Conservation (phyloP, 495 filamentous ascomycete genomes). For the Lindgomyces ingoldianus region DNA sequence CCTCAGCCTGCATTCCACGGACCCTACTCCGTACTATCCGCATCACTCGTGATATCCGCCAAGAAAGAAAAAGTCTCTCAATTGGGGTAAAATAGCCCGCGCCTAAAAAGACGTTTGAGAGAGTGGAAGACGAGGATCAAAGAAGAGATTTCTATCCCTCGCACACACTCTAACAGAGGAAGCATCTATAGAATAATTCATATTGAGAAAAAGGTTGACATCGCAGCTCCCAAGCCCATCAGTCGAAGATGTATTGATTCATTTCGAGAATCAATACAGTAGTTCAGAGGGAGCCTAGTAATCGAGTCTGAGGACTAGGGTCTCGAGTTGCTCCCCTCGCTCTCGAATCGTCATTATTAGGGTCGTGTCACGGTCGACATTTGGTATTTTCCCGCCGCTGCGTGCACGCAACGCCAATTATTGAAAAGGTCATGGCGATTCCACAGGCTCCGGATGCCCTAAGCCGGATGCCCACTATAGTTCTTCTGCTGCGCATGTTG, state of each 20-base stretch:
- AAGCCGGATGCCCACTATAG: constrained; percentile 4
- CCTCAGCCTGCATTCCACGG: too few species aligned
- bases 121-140: too few species aligned
- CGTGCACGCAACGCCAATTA: not conserved
- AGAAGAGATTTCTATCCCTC: too few species aligned
- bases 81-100: too few species aligned
- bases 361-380: not conserved
- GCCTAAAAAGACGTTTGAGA: too few species aligned
- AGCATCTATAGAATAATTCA: too few species aligned
- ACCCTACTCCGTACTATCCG: too few species aligned
- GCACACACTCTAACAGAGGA: too few species aligned
- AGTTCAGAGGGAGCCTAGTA: not conserved
- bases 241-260: not conserved
- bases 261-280: not conserved
- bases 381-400: not conserved
- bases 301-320: not conserved
- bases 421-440: not conserved
- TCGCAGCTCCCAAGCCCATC: too few species aligned
- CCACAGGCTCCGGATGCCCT: not conserved
- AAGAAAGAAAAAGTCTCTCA: not conserved
- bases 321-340: not conserved
- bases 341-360: not conserved
- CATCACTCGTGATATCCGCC: not conserved
- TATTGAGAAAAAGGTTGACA: not conserved
- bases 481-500: constrained; percentile 52